Conservation (phyloP, 2,329 filamentous ascomycete genomes). For the Alternaria metachromatica region DNA sequence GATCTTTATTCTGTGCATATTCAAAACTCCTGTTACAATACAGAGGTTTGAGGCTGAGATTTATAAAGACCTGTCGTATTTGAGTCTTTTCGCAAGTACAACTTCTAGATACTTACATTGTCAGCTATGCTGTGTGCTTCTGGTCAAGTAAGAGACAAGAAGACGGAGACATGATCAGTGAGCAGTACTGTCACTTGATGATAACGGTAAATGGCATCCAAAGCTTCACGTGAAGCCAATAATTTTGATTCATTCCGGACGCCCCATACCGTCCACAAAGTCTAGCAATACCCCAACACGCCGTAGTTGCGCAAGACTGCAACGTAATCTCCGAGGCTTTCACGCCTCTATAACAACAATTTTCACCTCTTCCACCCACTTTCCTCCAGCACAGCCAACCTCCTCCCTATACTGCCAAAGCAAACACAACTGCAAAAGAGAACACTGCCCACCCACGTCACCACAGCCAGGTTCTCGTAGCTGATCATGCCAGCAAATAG, state of each 20-base stretch:
- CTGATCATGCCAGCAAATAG: conserved; percentile 63
- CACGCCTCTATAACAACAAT: neutral
- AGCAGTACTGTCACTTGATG: neutral
- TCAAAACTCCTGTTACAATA: neutral
- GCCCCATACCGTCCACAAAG: neutral
- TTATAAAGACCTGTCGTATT: neutral
- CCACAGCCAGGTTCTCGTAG: conserved; percentile 71
- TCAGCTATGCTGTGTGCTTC: neutral
- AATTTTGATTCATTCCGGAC: neutral
- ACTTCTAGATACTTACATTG: too few species aligned
- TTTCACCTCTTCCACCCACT: conserved; percentile 16
- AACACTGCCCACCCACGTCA: conserved; percentile 90
- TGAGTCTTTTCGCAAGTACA: neutral
- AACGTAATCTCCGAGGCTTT: neutral
- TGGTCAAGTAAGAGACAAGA: neutral
- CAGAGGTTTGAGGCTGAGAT: neutral
- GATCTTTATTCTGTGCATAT: neutral
- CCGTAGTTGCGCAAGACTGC: neutral
- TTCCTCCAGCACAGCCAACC: conserved; percentile 62
- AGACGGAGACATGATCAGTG: neutral
- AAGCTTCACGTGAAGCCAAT: neutral
- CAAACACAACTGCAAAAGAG: conserved; percentile 94
- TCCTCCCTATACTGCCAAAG: conserved; percentile 92
- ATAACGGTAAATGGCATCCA: neutral
- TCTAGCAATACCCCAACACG: neutral